phyloP scores from a whole-genome alignment of 805 yeast species.

The Monosporozyma yasuniensis region DNA sequence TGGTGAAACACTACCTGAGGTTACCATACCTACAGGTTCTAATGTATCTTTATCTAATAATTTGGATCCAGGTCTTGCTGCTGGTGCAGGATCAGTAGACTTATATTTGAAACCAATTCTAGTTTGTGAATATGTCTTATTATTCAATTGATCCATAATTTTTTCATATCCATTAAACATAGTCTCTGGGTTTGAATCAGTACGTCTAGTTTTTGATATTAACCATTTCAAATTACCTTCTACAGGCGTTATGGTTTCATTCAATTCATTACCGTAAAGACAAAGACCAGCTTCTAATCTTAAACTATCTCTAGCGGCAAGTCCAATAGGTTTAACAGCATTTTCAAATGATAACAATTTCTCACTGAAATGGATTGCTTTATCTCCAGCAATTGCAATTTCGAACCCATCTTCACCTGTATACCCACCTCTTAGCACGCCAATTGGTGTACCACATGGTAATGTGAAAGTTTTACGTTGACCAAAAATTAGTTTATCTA shows the following conservation, averaged over 20 bases:
- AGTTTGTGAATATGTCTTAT: slow-evolving; percentile 46
- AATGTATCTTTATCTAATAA: slow-evolving; percentile 49
- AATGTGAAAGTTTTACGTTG: slow-evolving; percentile 36
- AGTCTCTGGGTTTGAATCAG: slow-evolving; percentile 23
- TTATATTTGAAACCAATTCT: slow-evolving; percentile 63
- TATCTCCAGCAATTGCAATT: slow-evolving; percentile 58
- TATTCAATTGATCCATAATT: slow-evolving; percentile 61
- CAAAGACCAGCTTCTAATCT: slow-evolving; percentile 98
- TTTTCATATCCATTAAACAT: slow-evolving; percentile 69
- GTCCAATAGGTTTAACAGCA: slow-evolving; percentile 75
- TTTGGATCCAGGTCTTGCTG: slow-evolving; percentile 76
- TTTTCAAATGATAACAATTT: slow-evolving; percentile 46
- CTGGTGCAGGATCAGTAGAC: slow-evolving; percentile 88
- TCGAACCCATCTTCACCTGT: slow-evolving; percentile 99
- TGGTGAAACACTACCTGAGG: slow-evolving; percentile 61
- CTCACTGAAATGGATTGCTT: slow-evolving; percentile 54
- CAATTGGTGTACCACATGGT: slow-evolving; percentile 39
- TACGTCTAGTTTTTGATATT: slow-evolving; percentile 71
- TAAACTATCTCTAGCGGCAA: slow-evolving; percentile 96
- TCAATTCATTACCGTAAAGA: slow-evolving; percentile 86
- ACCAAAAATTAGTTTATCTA: slow-evolving; percentile 67
- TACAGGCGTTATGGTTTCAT: slow-evolving; percentile 72
- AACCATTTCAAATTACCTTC: slow-evolving; percentile 89
- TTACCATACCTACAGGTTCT: slow-evolving; percentile 44
- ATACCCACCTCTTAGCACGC: slow-evolving; percentile 91